A percentile compares a stretch with the other conserved stretches of the same genome.
Evolutionary conservation across 139 green algal species (phyloP).

Genomic region (Trebouxia sp.): DNA sequence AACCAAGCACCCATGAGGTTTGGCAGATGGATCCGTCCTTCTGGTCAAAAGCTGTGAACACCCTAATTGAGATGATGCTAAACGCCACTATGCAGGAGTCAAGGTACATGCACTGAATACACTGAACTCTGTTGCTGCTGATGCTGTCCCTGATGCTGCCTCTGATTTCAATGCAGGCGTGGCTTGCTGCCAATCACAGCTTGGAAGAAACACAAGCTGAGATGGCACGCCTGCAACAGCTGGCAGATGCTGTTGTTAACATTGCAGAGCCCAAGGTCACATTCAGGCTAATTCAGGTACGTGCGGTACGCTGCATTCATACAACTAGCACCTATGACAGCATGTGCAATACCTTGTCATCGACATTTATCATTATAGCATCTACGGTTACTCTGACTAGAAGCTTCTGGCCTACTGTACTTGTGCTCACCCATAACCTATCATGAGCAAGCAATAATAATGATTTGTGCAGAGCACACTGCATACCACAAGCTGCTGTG

Average conservation of each 20-base stretch:
- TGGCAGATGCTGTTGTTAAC: constrained; percentile 43
- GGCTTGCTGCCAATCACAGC: constrained; percentile 51
- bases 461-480: background rate
- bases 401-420: too few relatives aligned
- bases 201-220: constrained; percentile 64
- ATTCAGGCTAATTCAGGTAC: constrained; percentile 57
- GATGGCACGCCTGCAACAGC: constrained; percentile 48
- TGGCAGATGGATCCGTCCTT: too few relatives aligned
- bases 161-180: constrained; percentile 33
- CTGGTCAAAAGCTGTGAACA: too few relatives aligned
- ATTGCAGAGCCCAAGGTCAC: constrained; percentile 46
- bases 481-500: too few relatives aligned
- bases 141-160: background rate
- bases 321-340: too few relatives aligned
- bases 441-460: too few relatives aligned
- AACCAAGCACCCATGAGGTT: background rate
- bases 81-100: too few relatives aligned
- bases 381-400: background rate
- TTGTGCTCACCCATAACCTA: too few relatives aligned
- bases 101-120: too few relatives aligned
- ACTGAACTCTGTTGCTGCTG: background rate
- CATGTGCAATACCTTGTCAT: background rate
- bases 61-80: too few relatives aligned
- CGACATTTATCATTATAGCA: background rate
- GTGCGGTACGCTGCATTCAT: background rate